Percentiles rank a stretch among this genome's conserved stretches.
Conservation (phyloP, 2,329 filamentous ascomycete species). For the Diaporthe aspalathi region DNA sequence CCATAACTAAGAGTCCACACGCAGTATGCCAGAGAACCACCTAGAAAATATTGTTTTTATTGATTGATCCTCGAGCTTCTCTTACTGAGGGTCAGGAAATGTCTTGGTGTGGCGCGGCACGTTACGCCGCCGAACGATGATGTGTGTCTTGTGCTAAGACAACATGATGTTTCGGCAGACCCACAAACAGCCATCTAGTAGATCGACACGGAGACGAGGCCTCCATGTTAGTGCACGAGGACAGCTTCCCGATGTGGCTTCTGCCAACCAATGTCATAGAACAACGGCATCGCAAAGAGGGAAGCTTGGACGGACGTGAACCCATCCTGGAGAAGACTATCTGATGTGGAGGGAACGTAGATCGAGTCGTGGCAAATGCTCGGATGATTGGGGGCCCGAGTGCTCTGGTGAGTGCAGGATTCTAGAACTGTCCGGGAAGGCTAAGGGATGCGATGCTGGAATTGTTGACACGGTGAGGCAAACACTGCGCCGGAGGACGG, state of each 20-base stretch:
- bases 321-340: slow-evolving; percentile 1
- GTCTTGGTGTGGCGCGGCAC: neutral
- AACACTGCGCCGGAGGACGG: neutral
- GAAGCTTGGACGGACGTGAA: neutral
- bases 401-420: neutral
- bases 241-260: no score
- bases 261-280: neutral
- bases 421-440: neutral
- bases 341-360: neutral
- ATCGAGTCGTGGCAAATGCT: slow-evolving; percentile 3
- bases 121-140: neutral
- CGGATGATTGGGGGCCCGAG: slow-evolving; percentile 2
- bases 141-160: slow-evolving; percentile 1
- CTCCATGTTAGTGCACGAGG: neutral
- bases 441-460: neutral
- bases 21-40: neutral
- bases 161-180: neutral
- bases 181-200: no score
- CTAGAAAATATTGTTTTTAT: neutral
- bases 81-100: neutral
- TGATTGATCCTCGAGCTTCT: neutral
- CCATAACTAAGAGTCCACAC: no score
- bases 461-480: neutral
- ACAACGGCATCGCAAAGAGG: neutral
- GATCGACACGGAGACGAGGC: neutral